Base-by-base conservation (phyloP, 768 basidiomycete species). In the Boletus speciosus region DNA sequence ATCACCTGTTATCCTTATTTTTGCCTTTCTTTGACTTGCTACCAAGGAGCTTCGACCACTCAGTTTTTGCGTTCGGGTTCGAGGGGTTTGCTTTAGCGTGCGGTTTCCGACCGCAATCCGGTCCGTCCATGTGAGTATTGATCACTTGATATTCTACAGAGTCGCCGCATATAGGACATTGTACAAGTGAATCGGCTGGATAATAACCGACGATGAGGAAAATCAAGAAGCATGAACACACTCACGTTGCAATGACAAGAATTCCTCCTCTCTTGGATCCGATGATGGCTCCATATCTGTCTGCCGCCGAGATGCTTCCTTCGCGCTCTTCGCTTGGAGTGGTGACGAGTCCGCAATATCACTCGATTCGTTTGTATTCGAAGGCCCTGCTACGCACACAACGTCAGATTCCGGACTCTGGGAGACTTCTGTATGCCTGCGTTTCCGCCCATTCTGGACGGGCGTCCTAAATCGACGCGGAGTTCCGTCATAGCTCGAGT, bases 101-200 rank as follows among this genome's bases (percentile, higher is more conserved):
- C 48, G 50, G 34, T 58, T 55, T n/a, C 64, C 53, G 54, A 71
- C 71, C 53, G 63, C 75, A 93, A 7, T 74, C 74, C 40, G 76
- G 77, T 41, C 66, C 62, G 55, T 91, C 88, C 54, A 92, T 77
- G 63, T 93, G 90, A 6, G 58, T 50, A 55, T 90, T 87, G 52
- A 91, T 82, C 10, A 57, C 65, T 14, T 74, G 70, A 34, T 75
- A 76, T 21, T 70, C 73, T 23, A 88, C 75, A 10, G 52, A 60
- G 41, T 70, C 72, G 15, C 67, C 58, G 58, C 90, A 93, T 48
- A 88, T 54, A 9, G 90, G 90, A 63, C 90, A 93, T 3, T 66
- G 42, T 1, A 88, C 79, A 8, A 75, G 41, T 31, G 57, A 52
- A 46, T 56, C 45, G 10, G 71, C 77, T 81, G 56, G 31, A 59